Conservation (phyloP, 495 filamentous ascomycete species). For the Jackrogersella multiformis region DNA sequence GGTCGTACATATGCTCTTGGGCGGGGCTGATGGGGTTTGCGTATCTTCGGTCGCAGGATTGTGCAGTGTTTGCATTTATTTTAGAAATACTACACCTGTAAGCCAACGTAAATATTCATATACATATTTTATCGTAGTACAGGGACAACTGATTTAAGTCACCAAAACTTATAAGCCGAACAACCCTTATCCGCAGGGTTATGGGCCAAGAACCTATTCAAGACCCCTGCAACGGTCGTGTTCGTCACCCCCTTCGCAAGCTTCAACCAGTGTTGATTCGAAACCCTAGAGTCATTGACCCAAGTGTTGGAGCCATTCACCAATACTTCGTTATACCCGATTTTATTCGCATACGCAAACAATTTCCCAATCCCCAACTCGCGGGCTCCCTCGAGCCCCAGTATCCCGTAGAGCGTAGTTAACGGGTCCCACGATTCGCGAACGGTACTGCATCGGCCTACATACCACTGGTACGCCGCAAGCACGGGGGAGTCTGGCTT, state of each 20-base stretch:
- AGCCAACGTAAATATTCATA: too few species aligned
- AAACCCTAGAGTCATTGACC: conserved; percentile 44
- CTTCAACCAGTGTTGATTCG: conserved; percentile 48
- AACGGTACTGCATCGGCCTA: conserved; percentile 32
- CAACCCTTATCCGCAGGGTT: conserved; percentile 22
- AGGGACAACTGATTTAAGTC: background rate
- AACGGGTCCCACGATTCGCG: conserved; percentile 58
- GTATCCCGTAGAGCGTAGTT: conserved; percentile 54
- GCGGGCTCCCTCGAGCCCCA: conserved; percentile 49
- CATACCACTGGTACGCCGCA: conserved; percentile 49
- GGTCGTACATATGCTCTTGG: too few species aligned
- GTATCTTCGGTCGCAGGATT: too few species aligned
- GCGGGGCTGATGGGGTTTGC: too few species aligned
- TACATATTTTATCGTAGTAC: too few species aligned
- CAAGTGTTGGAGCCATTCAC: conserved; percentile 49
- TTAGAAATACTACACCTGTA: too few species aligned
- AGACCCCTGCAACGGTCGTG: conserved; percentile 15
- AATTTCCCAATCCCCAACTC: conserved; percentile 34
- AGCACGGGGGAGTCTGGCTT: conserved; percentile 49
- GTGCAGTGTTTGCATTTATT: too few species aligned
- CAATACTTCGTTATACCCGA: conserved; percentile 47
- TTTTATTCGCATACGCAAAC: conserved; percentile 36
- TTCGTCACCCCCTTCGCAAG: conserved; percentile 41
- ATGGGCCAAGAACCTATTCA: conserved; percentile 22
- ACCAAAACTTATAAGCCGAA: background rate